Evolutionary conservation across 2,329 filamentous ascomycete genomes (phyloP), one percentile per base, ranked within the genome.

Genomic region (Gnomoniopsis smithogilvyi): DNA sequence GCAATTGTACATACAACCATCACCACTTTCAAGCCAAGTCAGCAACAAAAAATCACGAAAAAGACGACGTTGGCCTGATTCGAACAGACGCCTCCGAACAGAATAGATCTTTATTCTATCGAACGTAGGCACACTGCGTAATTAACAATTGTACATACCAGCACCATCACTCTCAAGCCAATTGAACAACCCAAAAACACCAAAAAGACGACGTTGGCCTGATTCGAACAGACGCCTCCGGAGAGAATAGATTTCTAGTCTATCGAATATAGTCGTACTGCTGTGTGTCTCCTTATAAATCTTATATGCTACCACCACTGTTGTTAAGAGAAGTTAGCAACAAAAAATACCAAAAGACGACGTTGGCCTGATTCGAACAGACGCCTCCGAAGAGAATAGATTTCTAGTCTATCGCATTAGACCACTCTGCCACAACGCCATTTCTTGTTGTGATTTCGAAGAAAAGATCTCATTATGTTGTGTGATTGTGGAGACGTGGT

Each of bases 351-450:
- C 47, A 50, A 50, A 50, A 50, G 30, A 50, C 47, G 47, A 50
- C 26, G 22, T 26, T 17, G 47, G 47, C 47, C 26, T 50, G 47
- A 50, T 50, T 49, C 47, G 47, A 49, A 49, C 47, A 49, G 47
- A 49, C 47, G 47, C 47, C 47, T 49, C 47, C 47, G 47, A 49
- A 49, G 47, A 49, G 47, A 49, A 49, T 49, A 49, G 47, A 49
- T 49, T 49, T 49, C 47, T 49, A 49, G 47, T 49, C 47, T 49
- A 49, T 49, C 47, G 47, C 47, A n/a, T 49, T 49, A 49, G 47
- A 49, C 47, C 47, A 30, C 47, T 49, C 47, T n/a, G 47, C 47
- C 47, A 50, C 47, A 17, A 26, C 22, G 26, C 47, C 47, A 12
- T 11, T 15, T 50, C 6, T 15, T 41, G 4, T 41, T 30, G 26